Evolutionary conservation across 805 yeast genomes (phyloP).

Genomic region (Brettanomyces bruxellensis): DNA sequence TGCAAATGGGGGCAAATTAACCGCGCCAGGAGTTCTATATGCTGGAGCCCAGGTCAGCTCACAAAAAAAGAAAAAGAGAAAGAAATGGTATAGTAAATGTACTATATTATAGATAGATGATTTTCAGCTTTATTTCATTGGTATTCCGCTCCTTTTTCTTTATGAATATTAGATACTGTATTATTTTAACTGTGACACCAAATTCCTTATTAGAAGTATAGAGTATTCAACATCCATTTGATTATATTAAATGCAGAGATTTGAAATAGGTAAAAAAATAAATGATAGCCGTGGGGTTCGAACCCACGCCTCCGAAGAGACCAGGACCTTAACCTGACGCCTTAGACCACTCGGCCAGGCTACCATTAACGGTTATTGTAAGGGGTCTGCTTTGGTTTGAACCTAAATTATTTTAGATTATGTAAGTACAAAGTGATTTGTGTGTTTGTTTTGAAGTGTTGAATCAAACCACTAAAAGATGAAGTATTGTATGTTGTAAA

Average conservation of each 20-base stretch:
- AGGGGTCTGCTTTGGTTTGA: too few relatives aligned
- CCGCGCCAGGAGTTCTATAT: background rate
- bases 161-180: background rate
- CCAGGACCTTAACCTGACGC: slow-evolving; percentile 49
- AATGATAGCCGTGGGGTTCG: slow-evolving; percentile 77
- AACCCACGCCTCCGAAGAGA: slow-evolving; percentile 84
- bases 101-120: background rate
- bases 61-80: background rate
- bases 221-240: background rate
- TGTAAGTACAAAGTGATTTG: background rate
- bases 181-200: too few relatives aligned
- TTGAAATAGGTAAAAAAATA: slow-evolving; percentile 14
- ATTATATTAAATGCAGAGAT: background rate
- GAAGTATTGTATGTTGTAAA: too few relatives aligned
- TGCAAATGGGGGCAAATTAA: background rate
- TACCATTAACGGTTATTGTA: slow-evolving; percentile 17
- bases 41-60: background rate
- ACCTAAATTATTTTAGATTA: too few relatives aligned
- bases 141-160: background rate
- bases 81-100: background rate
- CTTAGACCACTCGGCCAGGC: slow-evolving; percentile 37
- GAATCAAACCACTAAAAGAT: too few relatives aligned
- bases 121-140: background rate
- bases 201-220: too few relatives aligned
- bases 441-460: too few relatives aligned